These are phyloP conservation scores for Yamadazyma buinensis DNA, from an alignment of 1,139 yeast genomes.

Conservation along the genomic window DNA sequence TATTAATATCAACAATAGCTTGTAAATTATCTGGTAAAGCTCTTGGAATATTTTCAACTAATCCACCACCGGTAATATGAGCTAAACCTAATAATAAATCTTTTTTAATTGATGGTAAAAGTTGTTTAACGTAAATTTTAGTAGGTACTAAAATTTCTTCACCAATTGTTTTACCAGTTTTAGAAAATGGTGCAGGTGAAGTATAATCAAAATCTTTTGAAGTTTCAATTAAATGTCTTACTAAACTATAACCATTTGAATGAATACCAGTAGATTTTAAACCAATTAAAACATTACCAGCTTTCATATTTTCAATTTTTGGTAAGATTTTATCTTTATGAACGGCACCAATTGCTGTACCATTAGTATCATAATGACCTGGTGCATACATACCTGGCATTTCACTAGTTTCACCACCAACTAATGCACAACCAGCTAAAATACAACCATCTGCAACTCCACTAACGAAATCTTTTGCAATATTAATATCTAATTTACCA, in stretches of 20 bases:
- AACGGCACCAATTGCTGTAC: slow-evolving; percentile 99
- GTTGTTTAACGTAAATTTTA: slow-evolving; percentile 87
- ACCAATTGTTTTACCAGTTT: slow-evolving; percentile 65
- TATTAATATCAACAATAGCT: slow-evolving; percentile 73
- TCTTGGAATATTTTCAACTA: slow-evolving; percentile 94
- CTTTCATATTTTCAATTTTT: slow-evolving; percentile 55
- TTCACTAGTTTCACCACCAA: slow-evolving; percentile 99
- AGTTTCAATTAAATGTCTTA: slow-evolving; percentile 88
- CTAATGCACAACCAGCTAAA: slow-evolving; percentile 93
- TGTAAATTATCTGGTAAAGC: slow-evolving; percentile 78
- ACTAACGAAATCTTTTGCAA: slow-evolving; percentile 84
- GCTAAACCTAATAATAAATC: slow-evolving; percentile 82
- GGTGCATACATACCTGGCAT: slow-evolving; percentile 99
- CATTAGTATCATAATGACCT: slow-evolving; percentile 96
- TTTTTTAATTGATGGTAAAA: slow-evolving; percentile 68
- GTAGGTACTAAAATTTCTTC: slow-evolving; percentile 88
- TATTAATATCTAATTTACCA: slow-evolving; percentile 78
- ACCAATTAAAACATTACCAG: slow-evolving; percentile 83
- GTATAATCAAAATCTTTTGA: slow-evolving; percentile 64
- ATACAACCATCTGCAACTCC: slow-evolving; percentile 98
- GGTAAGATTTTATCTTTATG: slow-evolving; percentile 74
- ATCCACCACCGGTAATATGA: slow-evolving; percentile 98
- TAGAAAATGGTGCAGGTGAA: slow-evolving; percentile 80
- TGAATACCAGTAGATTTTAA: slow-evolving; percentile 90
- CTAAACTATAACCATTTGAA: slow-evolving; percentile 93